These are phyloP conservation scores for Ogataea populi-albae DNA, from an alignment of 805 yeast species.

Conservation along the genomic window DNA sequence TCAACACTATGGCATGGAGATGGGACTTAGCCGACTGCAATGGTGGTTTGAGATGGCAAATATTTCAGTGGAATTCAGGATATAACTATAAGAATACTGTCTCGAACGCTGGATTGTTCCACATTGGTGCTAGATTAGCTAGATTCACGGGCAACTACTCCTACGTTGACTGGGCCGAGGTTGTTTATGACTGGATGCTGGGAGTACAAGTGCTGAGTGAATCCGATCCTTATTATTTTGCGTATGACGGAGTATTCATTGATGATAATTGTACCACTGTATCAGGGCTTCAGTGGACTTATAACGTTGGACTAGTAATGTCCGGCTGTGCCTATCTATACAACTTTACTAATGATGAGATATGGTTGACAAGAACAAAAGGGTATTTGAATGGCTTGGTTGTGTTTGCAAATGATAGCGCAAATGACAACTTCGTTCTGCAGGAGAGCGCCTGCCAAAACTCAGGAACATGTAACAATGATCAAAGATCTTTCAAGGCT, in stretches of 20 bases:
- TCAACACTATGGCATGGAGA: constrained; percentile 83
- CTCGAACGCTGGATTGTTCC: constrained; percentile 87
- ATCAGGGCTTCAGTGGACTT: constrained; percentile 72
- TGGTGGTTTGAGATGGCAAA: constrained; percentile 97
- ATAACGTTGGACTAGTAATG: constrained; percentile 77
- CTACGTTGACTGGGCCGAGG: constrained; percentile 72
- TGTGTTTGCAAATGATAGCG: constrained; percentile 51
- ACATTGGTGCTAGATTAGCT: constrained; percentile 81
- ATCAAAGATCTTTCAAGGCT: constrained; percentile 92
- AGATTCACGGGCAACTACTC: constrained; percentile 74
- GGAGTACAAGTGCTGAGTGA: constrained; percentile 47
- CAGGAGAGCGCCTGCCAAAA: constrained; percentile 85
- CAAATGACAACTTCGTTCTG: constrained; percentile 40
- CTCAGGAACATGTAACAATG: constrained; percentile 64
- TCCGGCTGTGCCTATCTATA: constrained; percentile 80
- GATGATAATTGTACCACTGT: constrained; percentile 59
- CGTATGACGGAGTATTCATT: constrained; percentile 67
- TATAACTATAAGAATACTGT: constrained; percentile 90
- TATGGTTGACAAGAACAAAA: constrained; percentile 64
- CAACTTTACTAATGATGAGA: constrained; percentile 61
- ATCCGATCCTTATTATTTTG: constrained; percentile 41
- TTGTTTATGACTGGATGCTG: constrained; percentile 77
- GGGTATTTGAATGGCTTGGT: constrained; percentile 52
- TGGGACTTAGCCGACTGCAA: constrained; percentile 77
- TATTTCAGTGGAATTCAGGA: constrained; percentile 90